These are phyloP conservation scores for Wallemia mellicola DNA, from an alignment of 1,284 basidiomycete genomes.

Conservation along the genomic window DNA sequence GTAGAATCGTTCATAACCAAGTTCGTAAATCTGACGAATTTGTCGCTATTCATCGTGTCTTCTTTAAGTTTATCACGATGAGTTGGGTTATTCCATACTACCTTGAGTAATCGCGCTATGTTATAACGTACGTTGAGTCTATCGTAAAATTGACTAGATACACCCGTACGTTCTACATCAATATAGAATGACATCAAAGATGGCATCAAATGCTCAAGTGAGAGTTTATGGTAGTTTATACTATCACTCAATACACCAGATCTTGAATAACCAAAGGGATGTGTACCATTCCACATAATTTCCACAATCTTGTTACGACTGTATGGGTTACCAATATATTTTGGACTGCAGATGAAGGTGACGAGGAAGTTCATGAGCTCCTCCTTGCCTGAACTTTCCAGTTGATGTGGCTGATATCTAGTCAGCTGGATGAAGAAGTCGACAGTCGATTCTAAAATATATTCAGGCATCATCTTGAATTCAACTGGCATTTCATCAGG, in stretches of 20 bases:
- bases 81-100: conserved; percentile 59
- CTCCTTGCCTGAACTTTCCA: conserved; percentile 50
- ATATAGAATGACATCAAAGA: conserved; percentile 87
- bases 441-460: conserved; percentile 74
- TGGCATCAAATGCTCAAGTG: conserved; percentile 64
- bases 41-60: conserved; percentile 57
- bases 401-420: conserved; percentile 44
- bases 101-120: conserved; percentile 54
- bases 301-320: conserved; percentile 92
- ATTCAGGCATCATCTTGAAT: conserved; percentile 79
- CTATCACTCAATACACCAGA: conserved; percentile 51
- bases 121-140: conserved; percentile 54
- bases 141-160: conserved; percentile 93
- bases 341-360: conserved; percentile 73
- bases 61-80: conserved; percentile 55
- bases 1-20: conserved; percentile 98
- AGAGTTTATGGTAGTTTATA: conserved; percentile 56
- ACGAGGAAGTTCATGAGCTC: conserved; percentile 71
- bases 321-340: conserved; percentile 97
- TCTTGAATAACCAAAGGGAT: conserved; percentile 40
- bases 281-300: conserved; percentile 56
- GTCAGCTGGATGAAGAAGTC: conserved; percentile 33
- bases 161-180: conserved; percentile 89
- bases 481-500: conserved; percentile 51
- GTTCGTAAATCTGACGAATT: conserved; percentile 85